Evolutionary conservation across 2,329 filamentous ascomycete species (phyloP).

Genomic region (Aspergillus fumigatus): DNA sequence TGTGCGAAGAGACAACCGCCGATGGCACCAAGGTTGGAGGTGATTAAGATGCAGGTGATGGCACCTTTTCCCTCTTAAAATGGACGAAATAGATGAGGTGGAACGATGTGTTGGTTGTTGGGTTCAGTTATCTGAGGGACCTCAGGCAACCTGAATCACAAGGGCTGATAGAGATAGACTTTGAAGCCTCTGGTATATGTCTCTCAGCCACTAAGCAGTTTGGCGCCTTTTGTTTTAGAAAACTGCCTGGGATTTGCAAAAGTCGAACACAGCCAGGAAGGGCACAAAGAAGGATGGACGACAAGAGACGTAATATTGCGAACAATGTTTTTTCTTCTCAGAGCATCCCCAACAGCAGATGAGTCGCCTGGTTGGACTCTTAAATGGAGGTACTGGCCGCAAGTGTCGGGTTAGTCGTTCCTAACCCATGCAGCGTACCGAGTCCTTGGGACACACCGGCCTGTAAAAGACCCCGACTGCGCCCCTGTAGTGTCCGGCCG

Average conservation of each 20-base stretch:
- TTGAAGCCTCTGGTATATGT: neutral
- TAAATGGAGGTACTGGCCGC: conserved; percentile 12
- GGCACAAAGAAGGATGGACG: neutral
- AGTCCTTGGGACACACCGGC: conserved; percentile 16
- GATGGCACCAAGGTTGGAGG: neutral
- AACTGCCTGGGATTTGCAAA: neutral
- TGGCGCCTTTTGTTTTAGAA: neutral
- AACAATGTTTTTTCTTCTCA: neutral
- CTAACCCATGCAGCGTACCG: conserved; percentile 23
- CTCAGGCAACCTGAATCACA: neutral
- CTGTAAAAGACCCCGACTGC: conserved; percentile 17
- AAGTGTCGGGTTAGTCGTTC: conserved; percentile 17
- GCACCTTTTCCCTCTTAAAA: neutral
- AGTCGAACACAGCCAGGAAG: neutral
- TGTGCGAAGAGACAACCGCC: neutral
- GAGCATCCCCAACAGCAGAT: conserved; percentile 16
- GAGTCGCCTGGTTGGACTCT: conserved; percentile 16
- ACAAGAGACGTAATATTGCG: neutral
- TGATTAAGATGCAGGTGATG: neutral
- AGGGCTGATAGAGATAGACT: neutral
- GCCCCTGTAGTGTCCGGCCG: conserved; percentile 12
- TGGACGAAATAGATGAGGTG: neutral
- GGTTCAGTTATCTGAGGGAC: neutral
- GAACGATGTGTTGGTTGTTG: neutral
- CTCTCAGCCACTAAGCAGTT: conserved; percentile 2